Evolutionary conservation across 2,329 filamentous ascomycete species (phyloP), one percentile per base, ranked within the genome.

Genomic region (Verticillium zaregamsianum): DNA sequence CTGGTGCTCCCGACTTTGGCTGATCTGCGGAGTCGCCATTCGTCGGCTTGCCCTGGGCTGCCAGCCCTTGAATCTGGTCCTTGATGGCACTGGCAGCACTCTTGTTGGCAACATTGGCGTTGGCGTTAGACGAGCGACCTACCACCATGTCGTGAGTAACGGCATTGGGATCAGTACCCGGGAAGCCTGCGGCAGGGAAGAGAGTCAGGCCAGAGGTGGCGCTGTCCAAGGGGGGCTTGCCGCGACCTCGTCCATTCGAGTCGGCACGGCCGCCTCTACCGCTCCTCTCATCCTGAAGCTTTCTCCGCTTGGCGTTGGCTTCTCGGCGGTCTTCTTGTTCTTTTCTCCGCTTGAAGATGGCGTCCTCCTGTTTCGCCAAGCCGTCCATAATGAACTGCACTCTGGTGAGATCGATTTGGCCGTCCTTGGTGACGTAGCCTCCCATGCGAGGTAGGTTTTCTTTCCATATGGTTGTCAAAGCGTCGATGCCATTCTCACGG

Each of bases 401-500:
- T 69, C 91, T 86, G 62, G 88, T 86, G 62, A 99, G 84, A 72
- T 98, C 90, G 64, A 98, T 93, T 68, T 91, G 89, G 2, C 95
- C 95, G 76, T 99, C 94, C 72, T 96, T 94, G 54, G 95, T 99
- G 59, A 99, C 84, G 74, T 97, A 99, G 14, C 95, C 95, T 55
- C 93, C 93, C 93, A 99, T 97, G 45, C 85, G 75, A 4, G 93
- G 90, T 23, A 98, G 81, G 66, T 96, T 96, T 68, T 97, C 93
- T 72, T 92, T 90, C 95, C 96, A 99, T 61, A 99, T 95, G n/a
- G 92, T 90, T 67, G 93, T 96, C 61, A 99, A 82, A 1, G 93
- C 96, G 72, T 99, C 94, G 71, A 99, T 99, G 57, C 94, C 94
- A 73, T 97, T 93, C 72, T 99, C 95, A 64, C 95, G 88, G 73